Evolutionary conservation across 495 filamentous ascomycete genomes (phyloP), one percentile per base, ranked within the genome.

Genomic region (Halenospora varia): DNA sequence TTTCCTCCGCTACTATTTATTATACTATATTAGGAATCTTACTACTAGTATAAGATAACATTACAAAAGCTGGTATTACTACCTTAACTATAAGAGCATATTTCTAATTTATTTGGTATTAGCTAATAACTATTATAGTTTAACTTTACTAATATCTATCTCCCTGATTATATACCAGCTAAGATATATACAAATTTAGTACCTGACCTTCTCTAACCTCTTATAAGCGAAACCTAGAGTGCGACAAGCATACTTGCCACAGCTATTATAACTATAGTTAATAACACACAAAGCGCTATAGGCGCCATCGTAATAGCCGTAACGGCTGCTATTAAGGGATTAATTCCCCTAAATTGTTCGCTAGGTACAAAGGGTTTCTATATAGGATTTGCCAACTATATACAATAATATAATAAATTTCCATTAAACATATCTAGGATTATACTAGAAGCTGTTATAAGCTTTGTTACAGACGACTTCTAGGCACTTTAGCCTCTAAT

Each of bases 401-500:
- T 17, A 17, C 48, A 47, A 19, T 13, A 35, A 35, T 59, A 23
- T 19, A 53, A 53, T 22, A 26, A 59, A 23, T 59, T 59, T 11
- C 40, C 19, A 53, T 54, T 59, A 22, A 59, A 59, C 35, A 48
- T 59, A 46, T 59, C 56, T 39, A 44, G 24, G 42, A 55, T 26
- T n/a, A 54, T 59, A 59, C 56, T 25, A 35, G 40, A 53, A 48
- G 42, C 20, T 59, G 25, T 59, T 26, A 25, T 17, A 48, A 59
- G 50, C 3, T 59, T 59, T n/a, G 25, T 59, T 25, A 25, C 24
- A 13, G 41, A 59, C 24, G 42, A 59, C 22, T 15, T 59, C 49
- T 24, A 59, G 49, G 26, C 56, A 53, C 49, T 59, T 59, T 25
- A 59, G 42, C 40, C 56, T 48, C 25, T 59, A 25, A 50, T 48